Base-by-base conservation (phyloP, 805 yeast species). In the Metschnikowia cerradonensis region DNA sequence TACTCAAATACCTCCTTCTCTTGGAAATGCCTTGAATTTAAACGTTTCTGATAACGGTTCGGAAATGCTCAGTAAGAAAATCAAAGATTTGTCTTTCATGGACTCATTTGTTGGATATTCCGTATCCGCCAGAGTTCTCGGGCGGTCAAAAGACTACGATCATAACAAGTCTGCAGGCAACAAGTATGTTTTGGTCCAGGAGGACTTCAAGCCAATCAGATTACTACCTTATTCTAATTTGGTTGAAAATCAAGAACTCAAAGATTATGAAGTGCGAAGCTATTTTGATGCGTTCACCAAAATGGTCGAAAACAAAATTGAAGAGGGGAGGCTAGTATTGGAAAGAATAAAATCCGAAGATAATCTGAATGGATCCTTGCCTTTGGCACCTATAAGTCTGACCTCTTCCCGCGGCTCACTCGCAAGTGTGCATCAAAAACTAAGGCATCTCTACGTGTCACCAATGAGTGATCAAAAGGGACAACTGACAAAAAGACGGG, bases 91-190 rank as follows among this genome's bases (percentile, higher is more conserved):
- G 47, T 57, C 70, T 3, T 68, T 70, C 39, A 59, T 72, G 35
- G 76, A 72, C 54, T 63, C 72, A 6, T 66, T 67, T n/a, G 61
- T 72, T 5, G 60, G 61, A 32, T 73, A 72, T 54, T 63, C 70
- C 45, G 67, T 73, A 7, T 70, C 68, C 30, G 75, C 76, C 17
- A 60, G 76, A 56, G 67, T 73, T 15, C 68, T 73, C 20, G 77
- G 77, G 1, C 67, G 65, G 20, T 72, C 75, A 0, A 62, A 67
- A n/a, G 75, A 68, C 39, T 73, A 71, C 52, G 56, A 63, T 22
- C 57, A 54, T 42, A 42, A 51, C 41, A 42, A 50, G 4, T 46
- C 44, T n/a, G 31, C 41, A 11, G 48, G 53, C 2, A 72, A 73
- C 48, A 66, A 62, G 53, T 73, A 72, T 48, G 68, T 72, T n/a